A percentile compares a stretch with the other conserved stretches of the same genome.
These are phyloP conservation scores for Aspergillus incahuasiensis DNA, from an alignment of 495 filamentous ascomycete genomes.

Conservation along the genomic window DNA sequence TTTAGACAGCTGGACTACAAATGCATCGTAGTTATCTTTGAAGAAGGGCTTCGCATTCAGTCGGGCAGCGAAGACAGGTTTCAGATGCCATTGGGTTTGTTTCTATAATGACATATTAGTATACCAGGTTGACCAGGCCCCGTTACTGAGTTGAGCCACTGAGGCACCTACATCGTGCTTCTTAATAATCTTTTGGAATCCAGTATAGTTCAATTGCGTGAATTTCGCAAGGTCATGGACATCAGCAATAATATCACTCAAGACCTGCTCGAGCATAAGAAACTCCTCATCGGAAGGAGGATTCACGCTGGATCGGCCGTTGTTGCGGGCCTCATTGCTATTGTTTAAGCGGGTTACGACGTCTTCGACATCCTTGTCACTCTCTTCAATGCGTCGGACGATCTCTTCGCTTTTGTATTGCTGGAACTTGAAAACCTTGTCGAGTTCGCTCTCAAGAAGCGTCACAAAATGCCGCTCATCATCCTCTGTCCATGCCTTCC, in stretches of 20 bases:
- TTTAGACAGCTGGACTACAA: conserved; percentile 91
- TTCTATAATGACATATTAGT: conserved; percentile 54
- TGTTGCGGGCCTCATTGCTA: conserved; percentile 19
- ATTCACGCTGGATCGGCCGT: conserved; percentile 20
- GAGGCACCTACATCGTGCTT: conserved; percentile 83
- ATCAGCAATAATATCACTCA: conserved; percentile 97
- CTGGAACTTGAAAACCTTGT: conserved; percentile 96
- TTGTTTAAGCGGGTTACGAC: conserved; percentile 68
- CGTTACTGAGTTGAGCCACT: neutral
- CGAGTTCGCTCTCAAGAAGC: conserved; percentile 82
- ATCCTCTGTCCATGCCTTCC: conserved; percentile 80
- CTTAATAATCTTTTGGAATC: conserved; percentile 99
- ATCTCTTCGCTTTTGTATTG: conserved; percentile 94
- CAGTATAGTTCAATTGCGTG: conserved; percentile 96
- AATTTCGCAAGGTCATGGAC: conserved; percentile 99
- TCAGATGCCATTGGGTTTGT: conserved; percentile 89
- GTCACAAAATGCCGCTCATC: conserved; percentile 87
- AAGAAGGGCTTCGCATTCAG: conserved; percentile 96
- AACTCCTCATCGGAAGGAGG: conserved; percentile 81
- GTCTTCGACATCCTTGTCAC: conserved; percentile 83
- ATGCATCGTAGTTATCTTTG: conserved; percentile 96
- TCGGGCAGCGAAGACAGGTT: conserved; percentile 86
- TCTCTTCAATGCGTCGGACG: conserved; percentile 76
- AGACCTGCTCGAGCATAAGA: conserved; percentile 84
- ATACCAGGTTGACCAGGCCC: too few species aligned